Base-by-base conservation (phyloP, 2,329 filamentous ascomycete genomes). In the Ampelomyces quisqualis region DNA sequence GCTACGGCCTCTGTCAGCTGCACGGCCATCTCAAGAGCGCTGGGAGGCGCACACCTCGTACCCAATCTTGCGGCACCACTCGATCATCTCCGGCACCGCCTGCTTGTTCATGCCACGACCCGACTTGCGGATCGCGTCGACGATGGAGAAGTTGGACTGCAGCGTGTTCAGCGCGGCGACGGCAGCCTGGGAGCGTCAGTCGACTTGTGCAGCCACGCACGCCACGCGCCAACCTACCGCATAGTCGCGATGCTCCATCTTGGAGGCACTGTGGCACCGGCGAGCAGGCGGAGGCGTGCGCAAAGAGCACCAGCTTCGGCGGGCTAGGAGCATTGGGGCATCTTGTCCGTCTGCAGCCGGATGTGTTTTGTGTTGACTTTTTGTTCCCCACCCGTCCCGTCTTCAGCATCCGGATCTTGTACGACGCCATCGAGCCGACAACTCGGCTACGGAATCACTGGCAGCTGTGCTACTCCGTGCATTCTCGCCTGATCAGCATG, bases 71-170 rank as follows among this genome's bases (percentile, higher is more conserved):
- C 71, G 73, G 51, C 88, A 81, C 86, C 87, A 95, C 54, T 82
- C 79, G 19, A 84, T 73, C 79, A 93, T 91, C 65, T 95, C 88
- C 0, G 88, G 86, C 34, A 94, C 82, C 5, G 90, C 86, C 39
- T 75, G 76, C 33, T 83, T 76, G 61, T 95, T 94, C 71, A 87
- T 82, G 19, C 77, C 79, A 48, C 82, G 73, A 14, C 88, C 86
- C 13, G 85, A 85, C 64, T 87, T 87, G 39, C 82, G 79, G 36
- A 93, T 83, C 35, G 85, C 82, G 64, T 95, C 83, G 13, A 96
- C 79, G 43, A 87, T 75, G 26, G 84, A 78, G 56, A 83, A 85
- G 67, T 95, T 95, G 40, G 86, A 85, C 59, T 91, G 86, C 38
- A 95, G 77, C 34, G 81, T 80, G 54, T 88, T 85, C 53, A 95